Evolutionary conservation across 495 filamentous ascomycete genomes (phyloP), one percentile per base, ranked within the genome.

Genomic region (Hyaloscypha bicolor): DNA sequence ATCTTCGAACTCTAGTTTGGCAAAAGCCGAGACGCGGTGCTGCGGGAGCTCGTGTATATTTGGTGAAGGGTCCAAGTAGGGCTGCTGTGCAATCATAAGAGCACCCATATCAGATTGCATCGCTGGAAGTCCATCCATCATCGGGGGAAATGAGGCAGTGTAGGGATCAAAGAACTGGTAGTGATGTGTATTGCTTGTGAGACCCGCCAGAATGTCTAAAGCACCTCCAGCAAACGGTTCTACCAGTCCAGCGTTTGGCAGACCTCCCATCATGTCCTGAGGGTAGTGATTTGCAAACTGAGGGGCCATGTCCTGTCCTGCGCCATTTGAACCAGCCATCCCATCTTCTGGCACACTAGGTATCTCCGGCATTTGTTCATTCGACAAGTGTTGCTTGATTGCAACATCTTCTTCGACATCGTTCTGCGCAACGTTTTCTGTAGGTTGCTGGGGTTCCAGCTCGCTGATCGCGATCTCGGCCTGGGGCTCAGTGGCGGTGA

Each of bases 1-100:
- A 77, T 92, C 90, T 42, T 84, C 80, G 74, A 92, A 91, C 69
- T 86, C 83, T 32, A 92, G 80, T 75, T 89, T 91, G 37, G 89
- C 90, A 77, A 86, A 91, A 32, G 87, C 89, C 30, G 62, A 45
- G n/a, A 78, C 72, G 14, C 64, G 57, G 8, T 63, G 62, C 21
- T 65, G 66, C 25, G 63, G 63, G 8, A 31, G 63, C 22, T 70
- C 65, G 11, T 60, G 25, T 22, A 56, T 30, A 14, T 69, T 42
- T 42, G 66, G 66, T 8, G 72, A 62, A 11, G 35, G 58, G n/a
- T 67, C 66, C n/a, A 68, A 33, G 32, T 37, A 63, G 9, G 59
- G 63, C 14, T 25, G 32, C 52, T 60, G 22, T 37, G 35, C 35
- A 19, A 6, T 19, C 12, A 61, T 12, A 19, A 62, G 5, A 5